Evolutionary conservation across 176 grass and related monocot genomes (phyloP), one percentile per base, ranked within the genome.

Genomic region (Phoenix roebelenii): DNA sequence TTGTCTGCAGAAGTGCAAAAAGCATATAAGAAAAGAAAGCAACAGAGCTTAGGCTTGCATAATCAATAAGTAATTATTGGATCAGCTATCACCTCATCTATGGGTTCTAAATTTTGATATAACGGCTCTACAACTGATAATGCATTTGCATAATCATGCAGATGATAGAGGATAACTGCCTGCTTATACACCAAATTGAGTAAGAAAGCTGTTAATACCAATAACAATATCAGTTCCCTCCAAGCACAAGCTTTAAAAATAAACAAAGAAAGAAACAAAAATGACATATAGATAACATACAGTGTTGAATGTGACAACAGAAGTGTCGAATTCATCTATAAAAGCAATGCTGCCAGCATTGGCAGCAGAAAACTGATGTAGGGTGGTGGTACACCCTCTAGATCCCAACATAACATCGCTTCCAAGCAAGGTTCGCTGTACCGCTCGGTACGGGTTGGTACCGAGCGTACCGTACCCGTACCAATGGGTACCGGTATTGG

Each of bases 81-180:
- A 44, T 44, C 10, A 0, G 10, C 35, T 44, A 44, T 44, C 20
- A 95, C 90, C 90, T 95, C 90, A 74, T 95, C 90, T 74, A 95
- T 89, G 24, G 76, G 82, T 67, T 95, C 83, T 19, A 95, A 86
- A 25, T 83, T 86, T 73, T 77, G 70, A 61, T 81, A 95, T 57
- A 95, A 74, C 52, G 76, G 74, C 64, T 89, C 74, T 60, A 95
- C 66, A 76, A 81, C 70, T 39, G 86, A 80, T 24, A 86, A 55
- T 49, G 90, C 76, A 35, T 85, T 63, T 56, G 51, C 79, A 58
- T 84, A 95, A 62, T 95, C 83, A 73, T 82, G 86, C 51, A 89
- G 66, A 76, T 89, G 86, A 71, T 86, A 87, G 60, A 95, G 83
- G 63, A 95, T 63, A 30, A 84, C 76, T 63, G 90, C 90, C 90